phyloP scores from a whole-genome alignment of 257 asterid genomes.

The Capsicum baccatum region DNA sequence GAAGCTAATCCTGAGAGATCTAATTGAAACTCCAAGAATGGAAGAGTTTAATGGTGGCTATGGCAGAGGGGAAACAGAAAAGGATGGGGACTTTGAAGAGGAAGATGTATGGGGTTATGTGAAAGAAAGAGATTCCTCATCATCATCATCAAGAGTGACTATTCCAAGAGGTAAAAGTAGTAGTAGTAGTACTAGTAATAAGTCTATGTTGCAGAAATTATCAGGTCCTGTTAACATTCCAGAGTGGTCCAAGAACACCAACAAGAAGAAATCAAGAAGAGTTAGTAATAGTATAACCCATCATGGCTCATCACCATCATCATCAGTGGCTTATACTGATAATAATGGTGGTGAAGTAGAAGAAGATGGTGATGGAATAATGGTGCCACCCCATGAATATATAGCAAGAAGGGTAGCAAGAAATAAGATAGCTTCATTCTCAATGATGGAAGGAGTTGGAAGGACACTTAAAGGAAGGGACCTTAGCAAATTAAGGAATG shows the following conservation, averaged over 20 bases:
- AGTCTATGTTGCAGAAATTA: neutral
- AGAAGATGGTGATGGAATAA: slow-evolving; percentile 37
- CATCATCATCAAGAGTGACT: neutral
- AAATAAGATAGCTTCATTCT: slow-evolving; percentile 52
- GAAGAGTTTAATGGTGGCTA: slow-evolving; percentile 26
- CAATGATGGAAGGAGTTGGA: slow-evolving; percentile 81
- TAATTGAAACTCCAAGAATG: slow-evolving; percentile 27
- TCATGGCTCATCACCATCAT: neutral
- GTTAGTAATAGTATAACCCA: neutral
- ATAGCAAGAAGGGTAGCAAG: slow-evolving; percentile 52
- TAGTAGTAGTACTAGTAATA: neutral
- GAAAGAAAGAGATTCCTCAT: slow-evolving; percentile 31
- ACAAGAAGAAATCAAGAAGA: slow-evolving; percentile 36
- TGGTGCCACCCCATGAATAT: slow-evolving; percentile 66
- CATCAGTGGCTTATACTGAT: neutral
- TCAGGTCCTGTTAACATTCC: slow-evolving; percentile 43
- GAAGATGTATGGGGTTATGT: slow-evolving; percentile 51
- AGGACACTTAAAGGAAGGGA: slow-evolving; percentile 81
- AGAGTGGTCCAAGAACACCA: slow-evolving; percentile 43
- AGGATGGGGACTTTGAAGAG: slow-evolving; percentile 51
- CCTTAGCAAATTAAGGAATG: slow-evolving; percentile 58
- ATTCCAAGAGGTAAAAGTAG: neutral
- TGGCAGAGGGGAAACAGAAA: slow-evolving; percentile 24
- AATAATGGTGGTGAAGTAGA: neutral
- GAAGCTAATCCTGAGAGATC: neutral